Evolutionary conservation across 1,139 yeast species (phyloP), one percentile per base, ranked within the genome.

Genomic region (Eremothecium sinecaudum): DNA sequence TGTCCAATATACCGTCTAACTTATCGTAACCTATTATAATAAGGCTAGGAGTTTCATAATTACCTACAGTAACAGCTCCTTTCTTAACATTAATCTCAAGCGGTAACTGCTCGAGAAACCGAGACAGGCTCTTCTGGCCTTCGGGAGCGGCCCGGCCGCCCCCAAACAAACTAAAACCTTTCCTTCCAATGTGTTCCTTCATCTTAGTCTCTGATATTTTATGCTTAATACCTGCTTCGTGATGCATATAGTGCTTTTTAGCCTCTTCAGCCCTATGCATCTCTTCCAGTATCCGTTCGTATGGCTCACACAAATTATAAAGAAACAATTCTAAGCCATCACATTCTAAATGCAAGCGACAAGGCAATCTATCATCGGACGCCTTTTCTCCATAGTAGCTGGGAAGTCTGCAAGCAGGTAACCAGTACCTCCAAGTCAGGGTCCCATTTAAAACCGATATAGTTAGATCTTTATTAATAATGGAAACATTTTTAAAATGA

Each of bases 381-480:
- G 36, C 39, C 11, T 51, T 42, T 3, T 51, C 49, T 25, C 37
- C 25, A 24, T 53, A 47, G 27, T 61, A 64, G 22, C 65, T 70
- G 1, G 77, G 65, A 24, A 64, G 49, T 45, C 80, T 63, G 3
- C 76, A 69, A 13, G 63, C 54, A 4, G 63, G 62, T 35, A 82
- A 62, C 97, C 97, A 90, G 55, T 84, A 90, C 40, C 93, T 58
- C 97, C 97, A 90, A 0, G 94, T 82, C 20, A 90, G 53, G 44
- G 75, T 73, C 3, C 87, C 77, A 42, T 78, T 77, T 15, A 81
- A 67, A 2, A 82, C 66, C 5, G 84, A 71, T 2, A 82, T 54
- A 2, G 94, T 74, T 42, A 74, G 74, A 57, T 87, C 80, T 31
- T 74, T 66, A 9, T 84, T 80, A 8, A 79, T 71, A 15, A 83